Conservation (phyloP, 306 rosid species). For the Inga leiocalycina region DNA sequence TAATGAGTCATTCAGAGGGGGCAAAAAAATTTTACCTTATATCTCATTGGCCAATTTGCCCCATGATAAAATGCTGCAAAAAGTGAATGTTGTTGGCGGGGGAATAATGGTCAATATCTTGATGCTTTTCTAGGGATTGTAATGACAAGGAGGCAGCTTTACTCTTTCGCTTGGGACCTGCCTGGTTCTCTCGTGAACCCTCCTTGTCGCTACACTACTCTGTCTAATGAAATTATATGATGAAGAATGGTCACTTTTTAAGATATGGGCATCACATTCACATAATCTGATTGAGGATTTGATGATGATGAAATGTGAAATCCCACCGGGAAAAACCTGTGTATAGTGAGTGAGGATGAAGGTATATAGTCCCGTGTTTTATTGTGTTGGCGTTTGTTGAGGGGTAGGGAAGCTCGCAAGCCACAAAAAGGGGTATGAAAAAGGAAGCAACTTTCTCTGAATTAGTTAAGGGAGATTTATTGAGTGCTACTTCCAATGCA, state of each 20-base stretch:
- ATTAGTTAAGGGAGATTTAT: constrained; percentile 31
- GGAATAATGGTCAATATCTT: constrained; percentile 39
- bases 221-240: constrained; percentile 18
- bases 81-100: neutral
- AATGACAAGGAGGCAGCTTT: constrained; percentile 40
- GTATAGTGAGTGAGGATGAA: neutral
- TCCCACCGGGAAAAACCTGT: neutral
- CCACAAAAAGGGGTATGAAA: constrained; percentile 32
- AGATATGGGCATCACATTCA: constrained; percentile 27
- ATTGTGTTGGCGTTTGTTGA: constrained; percentile 35
- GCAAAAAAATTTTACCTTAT: neutral
- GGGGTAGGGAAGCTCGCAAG: neutral
- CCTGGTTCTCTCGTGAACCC: constrained; percentile 42
- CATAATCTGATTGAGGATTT: constrained; percentile 24
- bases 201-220: neutral
- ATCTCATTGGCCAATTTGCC: constrained; percentile 33
- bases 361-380: neutral
- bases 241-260: constrained; percentile 28
- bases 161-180: constrained; percentile 40
- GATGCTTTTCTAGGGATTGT: constrained; percentile 43
- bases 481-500: constrained; percentile 37
- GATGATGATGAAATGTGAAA: neutral
- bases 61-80: constrained; percentile 8
- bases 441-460: constrained; percentile 36
- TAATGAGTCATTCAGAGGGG: constrained; percentile 23